Base-by-base conservation (phyloP, 116 monocot species). In the Thalassia testudinum region DNA sequence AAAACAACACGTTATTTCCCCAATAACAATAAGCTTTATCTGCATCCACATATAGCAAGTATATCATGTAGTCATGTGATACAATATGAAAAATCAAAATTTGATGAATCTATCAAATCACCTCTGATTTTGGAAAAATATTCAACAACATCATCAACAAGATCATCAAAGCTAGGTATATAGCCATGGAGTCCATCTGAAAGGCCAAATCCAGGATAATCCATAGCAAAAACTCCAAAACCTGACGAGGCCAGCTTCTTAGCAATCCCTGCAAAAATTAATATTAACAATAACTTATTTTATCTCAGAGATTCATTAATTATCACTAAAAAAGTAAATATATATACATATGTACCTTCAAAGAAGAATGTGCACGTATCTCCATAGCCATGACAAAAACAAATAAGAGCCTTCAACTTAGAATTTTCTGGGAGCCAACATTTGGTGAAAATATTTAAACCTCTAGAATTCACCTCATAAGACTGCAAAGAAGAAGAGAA, bases 191-290 rank as follows among this genome's bases (percentile, higher is more conserved):
- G 67, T 43, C 95, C 95, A 62, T 84, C 87, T 34, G 95, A 95
- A 68, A 95, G 88, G 30, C 95, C 95, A 72, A 95, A 95, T 27
- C 95, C 95, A 67, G 95, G 88, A 56, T 85, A 95, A 59, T 95
- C 95, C 80, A 95, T 69, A 19, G 95, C 88, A 82, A 81, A 95
- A 59, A 95, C 78, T 55, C 70, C 88, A 81, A 81, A 88, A 30
- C 95, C 88, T 57, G 63, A 72, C 24, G 87, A 81, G 50, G 85
- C 85, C 50, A 95, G 61, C 37, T 79, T 84, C 59, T 64, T 88
- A 45, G 95, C 85, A 68, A 82, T 81, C n/a, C 95, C 95, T 95
- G 34, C 7, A 65, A 14, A 54, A 29, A 57, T 7, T 47, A 47
- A 25, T 23, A 5, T 10, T 34, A n/a, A n/a, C 30, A 34, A 10